Base-by-base conservation (phyloP, 371 early-diverging fungal species). In the Saksenaea vasiformis region DNA sequence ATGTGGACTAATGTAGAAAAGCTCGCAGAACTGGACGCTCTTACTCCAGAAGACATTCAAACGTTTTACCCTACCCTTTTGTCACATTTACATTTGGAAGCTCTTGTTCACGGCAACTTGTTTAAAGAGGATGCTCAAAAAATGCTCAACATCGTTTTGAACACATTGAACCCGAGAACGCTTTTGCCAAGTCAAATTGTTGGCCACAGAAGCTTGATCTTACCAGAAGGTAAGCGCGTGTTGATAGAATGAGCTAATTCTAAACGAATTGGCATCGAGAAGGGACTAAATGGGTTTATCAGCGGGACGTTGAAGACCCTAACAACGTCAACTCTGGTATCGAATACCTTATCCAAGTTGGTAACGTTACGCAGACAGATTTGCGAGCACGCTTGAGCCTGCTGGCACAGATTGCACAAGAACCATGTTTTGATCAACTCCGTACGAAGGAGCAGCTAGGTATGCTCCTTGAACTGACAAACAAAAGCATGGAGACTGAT, bases 351-450 rank as follows among this genome's bases (percentile, higher is more conserved):
- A 66, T 90, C 36, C 93, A 92, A 69, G 83, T 85, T 5, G 87
- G 86, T 35, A 76, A 82, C 70, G 77, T 83, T 28, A 80, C 83
- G 11, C 79, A 87, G 57, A 81, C 72, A n/a, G 60, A 68, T 28
- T 72, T 83, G 17, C 85, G 93, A 22, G 90, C 89, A 3, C 75
- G 82, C n/a, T 66, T 90, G 31, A 84, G 84, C 24, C 74, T 98
- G 22, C 61, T 94, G 67, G 83, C 87, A 0, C 92, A 94, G 64
- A 89, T 97, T 17, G 76, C 88, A 4, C 80, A 87, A 60, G 96
- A 97, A 70, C 95, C 97, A 9, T 93, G 89, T 68, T 98, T 96
- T 76, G 91, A 96, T 73, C 91, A 91, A 69, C 79, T 98, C 41
- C 87, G 97, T 24, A 97, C 98, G 5, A 94, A 95, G 66, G 95